Evolutionary conservation across 2,329 filamentous ascomycete species (phyloP), one percentile per base, ranked within the genome.

Genomic region (Pseudocercospora macadamiae): DNA sequence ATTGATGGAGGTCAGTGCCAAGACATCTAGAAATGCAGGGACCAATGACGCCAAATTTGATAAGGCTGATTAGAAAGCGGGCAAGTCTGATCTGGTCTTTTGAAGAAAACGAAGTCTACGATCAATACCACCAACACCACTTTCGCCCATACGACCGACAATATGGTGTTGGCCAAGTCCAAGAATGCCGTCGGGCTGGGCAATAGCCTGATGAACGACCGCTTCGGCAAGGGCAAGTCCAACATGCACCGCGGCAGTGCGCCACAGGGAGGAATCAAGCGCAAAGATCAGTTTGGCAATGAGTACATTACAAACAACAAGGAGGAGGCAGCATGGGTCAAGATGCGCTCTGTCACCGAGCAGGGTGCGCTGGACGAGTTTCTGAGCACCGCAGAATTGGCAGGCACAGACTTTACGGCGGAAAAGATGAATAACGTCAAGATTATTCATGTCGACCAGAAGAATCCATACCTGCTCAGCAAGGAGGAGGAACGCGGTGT

Each of bases 371-470:
- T 99, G 62, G 95, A 99, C 75, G 95, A 99, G 76, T 99, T 99
- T 76, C 81, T 99, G 64, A 90, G 89, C 57, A 99, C 95, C 1
- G 96, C 95, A 64, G 93, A 97, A 78, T 81, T 99, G 68, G 95
- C 95, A n/a, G 93, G 92, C 65, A 99, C 95, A 66, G 95, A 99
- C 74, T 99, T 99, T 76, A 97, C 93, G 1, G 96, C 95, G 25
- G 93, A 97, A 81, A 97, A 97, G 83, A 90, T 96, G 86, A 97
- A 93, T 79, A 97, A 96, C 73, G 90, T 97, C 77, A 97, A 97
- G 81, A 97, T 99, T 73, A 97, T 99, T 68, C 95, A 99, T 75
- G 89, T 88, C 66, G 92, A 97, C 75, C 93, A 97, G 78, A 91
- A 89, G 79, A 99, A 99, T 75, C 95, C 95, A 0, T 99, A 93